Percentiles rank a stretch among this genome's conserved stretches.
Conservation (phyloP, 2,329 filamentous ascomycete species). For the Trichoderma oligosporum region DNA sequence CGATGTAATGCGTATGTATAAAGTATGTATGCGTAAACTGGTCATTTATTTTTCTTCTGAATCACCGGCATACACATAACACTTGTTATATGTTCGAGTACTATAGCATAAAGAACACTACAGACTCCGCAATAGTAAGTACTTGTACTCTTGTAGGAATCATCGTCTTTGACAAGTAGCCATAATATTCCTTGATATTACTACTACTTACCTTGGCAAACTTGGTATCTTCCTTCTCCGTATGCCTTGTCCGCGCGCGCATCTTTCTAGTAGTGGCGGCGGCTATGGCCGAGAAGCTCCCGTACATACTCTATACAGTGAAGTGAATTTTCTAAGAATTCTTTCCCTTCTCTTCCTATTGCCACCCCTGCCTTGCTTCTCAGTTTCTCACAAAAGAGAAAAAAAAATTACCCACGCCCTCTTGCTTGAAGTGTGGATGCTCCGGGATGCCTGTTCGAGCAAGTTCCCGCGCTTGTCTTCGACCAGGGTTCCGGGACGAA, state of each 20-base stretch:
- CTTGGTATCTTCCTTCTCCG: no score
- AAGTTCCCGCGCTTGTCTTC: constrained; percentile 11
- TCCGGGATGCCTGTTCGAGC: constrained; percentile 23
- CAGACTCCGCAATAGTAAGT: background rate
- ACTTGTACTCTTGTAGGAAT: no score
- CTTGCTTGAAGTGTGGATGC: constrained; percentile 13
- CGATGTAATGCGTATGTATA: constrained; percentile 1
- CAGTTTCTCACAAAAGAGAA: background rate
- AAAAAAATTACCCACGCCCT: no score
- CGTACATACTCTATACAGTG: background rate
- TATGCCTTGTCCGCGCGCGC: no score
- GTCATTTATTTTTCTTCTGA: background rate
- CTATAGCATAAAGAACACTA: background rate
- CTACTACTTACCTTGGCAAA: no score
- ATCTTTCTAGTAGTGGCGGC: background rate
- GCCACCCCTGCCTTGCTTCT: background rate
- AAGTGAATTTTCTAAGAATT: background rate
- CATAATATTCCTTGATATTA: constrained; percentile 6
- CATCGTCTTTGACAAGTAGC: no score
- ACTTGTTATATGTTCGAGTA: background rate
- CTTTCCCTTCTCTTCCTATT: background rate
- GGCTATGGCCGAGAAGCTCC: constrained; percentile 7
- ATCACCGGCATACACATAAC: background rate
- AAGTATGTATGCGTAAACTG: no score
- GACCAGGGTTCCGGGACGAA: constrained; percentile 16